A percentile compares a stretch with the other conserved stretches of the same genome.
Conservation (phyloP, 2,329 filamentous ascomycete species). For the Purpureocillium lavendulum region DNA sequence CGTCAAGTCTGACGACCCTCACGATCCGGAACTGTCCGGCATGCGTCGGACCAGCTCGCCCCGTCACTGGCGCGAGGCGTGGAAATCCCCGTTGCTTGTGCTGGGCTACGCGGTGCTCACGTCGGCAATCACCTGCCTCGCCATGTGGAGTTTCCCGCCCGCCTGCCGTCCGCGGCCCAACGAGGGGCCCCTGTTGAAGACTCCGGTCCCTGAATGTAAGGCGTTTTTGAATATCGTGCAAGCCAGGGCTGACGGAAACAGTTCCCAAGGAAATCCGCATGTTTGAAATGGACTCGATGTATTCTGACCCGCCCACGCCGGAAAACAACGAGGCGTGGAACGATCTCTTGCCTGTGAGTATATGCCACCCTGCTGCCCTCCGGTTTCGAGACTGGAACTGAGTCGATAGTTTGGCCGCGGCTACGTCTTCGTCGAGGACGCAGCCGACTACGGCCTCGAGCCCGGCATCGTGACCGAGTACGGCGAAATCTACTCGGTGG, state of each 20-base stretch:
- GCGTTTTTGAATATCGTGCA: too few relatives aligned
- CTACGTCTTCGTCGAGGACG: constrained; percentile 3
- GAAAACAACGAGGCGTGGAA: constrained; percentile 1
- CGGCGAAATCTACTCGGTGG: constrained; percentile 4
- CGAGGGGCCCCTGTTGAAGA: background rate
- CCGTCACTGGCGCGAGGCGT: background rate
- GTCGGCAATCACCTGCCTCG: background rate
- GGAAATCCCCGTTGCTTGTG: background rate
- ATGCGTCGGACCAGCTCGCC: too few relatives aligned
- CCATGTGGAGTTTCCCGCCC: background rate
- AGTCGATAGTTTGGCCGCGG: constrained; percentile 1
- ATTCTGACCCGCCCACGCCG: constrained; percentile 1
- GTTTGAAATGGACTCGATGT: constrained; percentile 1
- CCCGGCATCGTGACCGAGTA: constrained; percentile 2
- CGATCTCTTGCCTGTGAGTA: constrained; percentile 2
- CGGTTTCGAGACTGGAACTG: too few relatives aligned
- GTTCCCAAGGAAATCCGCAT: constrained; percentile 3
- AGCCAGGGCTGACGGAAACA: background rate
- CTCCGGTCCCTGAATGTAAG: too few relatives aligned
- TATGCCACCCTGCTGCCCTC: too few relatives aligned
- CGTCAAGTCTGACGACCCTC: background rate
- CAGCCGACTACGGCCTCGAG: constrained; percentile 1
- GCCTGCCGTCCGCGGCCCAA: background rate
- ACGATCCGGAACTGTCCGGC: background rate
- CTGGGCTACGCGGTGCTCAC: background rate